phyloP scores from a whole-genome alignment of 164 flowering plant species.

The Piper longum region DNA sequence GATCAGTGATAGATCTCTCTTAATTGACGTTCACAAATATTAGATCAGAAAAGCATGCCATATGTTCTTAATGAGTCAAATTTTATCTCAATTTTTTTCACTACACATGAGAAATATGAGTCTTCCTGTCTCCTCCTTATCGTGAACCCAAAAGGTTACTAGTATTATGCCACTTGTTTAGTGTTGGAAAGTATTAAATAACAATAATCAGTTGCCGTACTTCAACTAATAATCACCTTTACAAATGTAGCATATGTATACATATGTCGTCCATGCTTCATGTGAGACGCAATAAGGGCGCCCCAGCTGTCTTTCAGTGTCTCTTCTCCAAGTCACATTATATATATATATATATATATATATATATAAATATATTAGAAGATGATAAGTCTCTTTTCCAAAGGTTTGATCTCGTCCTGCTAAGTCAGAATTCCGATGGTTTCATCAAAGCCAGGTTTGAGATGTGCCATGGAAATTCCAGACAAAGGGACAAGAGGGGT shows the following conservation, averaged over 20 bases:
- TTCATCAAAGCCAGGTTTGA: neutral
- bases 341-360: no score
- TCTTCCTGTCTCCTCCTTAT: neutral
- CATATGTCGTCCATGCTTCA: no score
- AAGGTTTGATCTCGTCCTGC: neutral
- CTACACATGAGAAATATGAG: neutral
- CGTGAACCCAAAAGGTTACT: neutral
- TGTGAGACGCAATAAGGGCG: no score
- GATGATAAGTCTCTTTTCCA: no score
- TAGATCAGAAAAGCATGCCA: neutral
- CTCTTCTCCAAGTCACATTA: no score
- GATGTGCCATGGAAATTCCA: slow-evolving; percentile 28
- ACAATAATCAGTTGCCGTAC: neutral
- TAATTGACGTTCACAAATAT: no score
- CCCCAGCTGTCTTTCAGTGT: no score
- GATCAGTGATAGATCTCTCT: neutral
- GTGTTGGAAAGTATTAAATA: neutral
- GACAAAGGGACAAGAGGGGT: slow-evolving; percentile 40
- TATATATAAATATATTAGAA: no score
- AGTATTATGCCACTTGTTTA: neutral
- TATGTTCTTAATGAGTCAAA: no score
- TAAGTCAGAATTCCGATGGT: neutral
- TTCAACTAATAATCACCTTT: neutral
- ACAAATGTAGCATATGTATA: neutral
- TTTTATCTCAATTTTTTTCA: no score